Evolutionary conservation across 441 rosid species (phyloP), one percentile per base, ranked within the genome.

Genomic region (Bruguiera hainesii): DNA sequence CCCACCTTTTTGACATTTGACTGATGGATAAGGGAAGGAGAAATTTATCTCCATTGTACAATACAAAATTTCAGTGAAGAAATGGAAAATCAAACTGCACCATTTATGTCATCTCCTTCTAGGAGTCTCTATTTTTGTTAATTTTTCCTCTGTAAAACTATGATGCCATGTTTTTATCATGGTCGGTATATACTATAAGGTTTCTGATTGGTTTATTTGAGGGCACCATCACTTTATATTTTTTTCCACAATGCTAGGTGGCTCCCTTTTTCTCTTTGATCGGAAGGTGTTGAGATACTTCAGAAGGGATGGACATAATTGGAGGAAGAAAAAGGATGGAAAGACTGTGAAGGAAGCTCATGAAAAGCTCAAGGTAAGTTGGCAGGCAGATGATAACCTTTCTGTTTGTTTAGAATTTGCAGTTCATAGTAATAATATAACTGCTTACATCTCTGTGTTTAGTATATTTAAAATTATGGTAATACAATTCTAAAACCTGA

Each of bases 261-360:
- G 99, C 28, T 90, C 98, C 51, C 84, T 92, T 50, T 92, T 96
- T 80, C 90, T 92, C 56, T 96, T 92, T 73, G 96, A 96, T 81
- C 84, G 97, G 53, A 96, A 96, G 80, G 96, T 87, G 66, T 79
- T 90, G 65, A 85, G 98, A 77, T 92, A 92, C 86, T 96, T 92
- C 64, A 83, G 98, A 75, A 96, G 90, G 79, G 98, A 90, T 53
- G 99, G 99, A 46, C 99, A 96, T 80, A 90, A 82, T 61, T 96
- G 99, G 99, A 90, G 97, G 82, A 92, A 96, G 90, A 92, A 90
- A 74, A 89, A 72, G 78, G 98, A 96, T 80, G 98, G 98, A 65
- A 96, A 90, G 75, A 92, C 96, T 0, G 89, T 92, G 39, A 96
- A 87, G 83, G 98, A 96, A 87, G 97, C 98, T 75, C 98, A 96